Conservation (phyloP, 768 basidiomycete genomes). For the Xerocomellus chrysenteron region DNA sequence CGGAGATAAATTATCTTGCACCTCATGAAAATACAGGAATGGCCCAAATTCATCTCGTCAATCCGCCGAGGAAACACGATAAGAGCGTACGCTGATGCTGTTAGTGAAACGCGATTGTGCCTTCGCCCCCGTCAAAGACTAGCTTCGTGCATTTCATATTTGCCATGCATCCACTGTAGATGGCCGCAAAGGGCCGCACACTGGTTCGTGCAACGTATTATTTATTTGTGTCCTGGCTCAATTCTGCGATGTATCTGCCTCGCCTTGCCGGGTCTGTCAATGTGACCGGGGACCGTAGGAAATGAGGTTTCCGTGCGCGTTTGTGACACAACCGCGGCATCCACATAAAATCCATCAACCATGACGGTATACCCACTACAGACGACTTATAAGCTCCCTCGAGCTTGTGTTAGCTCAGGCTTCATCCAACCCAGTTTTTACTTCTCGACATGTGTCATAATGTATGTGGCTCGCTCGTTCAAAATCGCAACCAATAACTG, state of each 20-base stretch:
- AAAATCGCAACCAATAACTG: not conserved
- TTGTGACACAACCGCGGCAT: conserved; percentile 31
- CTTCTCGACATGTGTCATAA: conserved; percentile 65
- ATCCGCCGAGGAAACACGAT: conserved; percentile 17
- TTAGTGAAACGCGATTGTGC: not conserved
- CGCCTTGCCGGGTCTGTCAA: conserved; percentile 35
- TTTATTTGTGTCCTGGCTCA: conserved; percentile 19
- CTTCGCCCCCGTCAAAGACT: conserved; percentile 2
- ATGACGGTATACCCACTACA: conserved; percentile 14
- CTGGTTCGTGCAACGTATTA: conserved; percentile 22
- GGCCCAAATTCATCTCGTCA: conserved; percentile 15
- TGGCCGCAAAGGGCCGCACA: conserved; percentile 7
- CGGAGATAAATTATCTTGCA: conserved; percentile 29
- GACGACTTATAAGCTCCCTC: conserved; percentile 19
- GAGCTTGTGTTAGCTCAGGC: conserved; percentile 13
- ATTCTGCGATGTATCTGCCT: conserved; percentile 32
- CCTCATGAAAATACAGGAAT: conserved; percentile 19
- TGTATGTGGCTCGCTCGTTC: conserved; percentile 40
- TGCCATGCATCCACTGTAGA: conserved; percentile 11
- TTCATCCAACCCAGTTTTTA: conserved; percentile 17
- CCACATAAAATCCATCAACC: conserved; percentile 30
- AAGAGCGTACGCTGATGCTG: not conserved
- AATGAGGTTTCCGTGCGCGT: conserved; percentile 42
- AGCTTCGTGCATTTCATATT: conserved; percentile 14
- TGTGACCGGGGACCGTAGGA: conserved; percentile 32